Percentiles rank a stretch among this genome's conserved stretches.
Conservation (phyloP, 2,329 filamentous ascomycete species). For the Tolypocladium capitatum region DNA sequence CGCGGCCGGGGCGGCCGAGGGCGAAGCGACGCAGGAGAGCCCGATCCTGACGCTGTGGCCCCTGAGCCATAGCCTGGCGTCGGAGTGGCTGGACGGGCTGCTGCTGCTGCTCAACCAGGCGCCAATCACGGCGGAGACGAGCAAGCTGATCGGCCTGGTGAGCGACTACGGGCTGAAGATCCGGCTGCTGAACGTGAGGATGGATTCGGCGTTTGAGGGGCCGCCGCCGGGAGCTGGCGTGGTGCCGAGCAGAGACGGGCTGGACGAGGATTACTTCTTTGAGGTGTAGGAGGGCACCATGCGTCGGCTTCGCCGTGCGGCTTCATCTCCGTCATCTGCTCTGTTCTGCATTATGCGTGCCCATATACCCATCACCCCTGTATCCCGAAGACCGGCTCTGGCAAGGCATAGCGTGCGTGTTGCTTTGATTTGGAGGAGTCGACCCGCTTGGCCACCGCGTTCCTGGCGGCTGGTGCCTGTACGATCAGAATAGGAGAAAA, state of each 20-base stretch:
- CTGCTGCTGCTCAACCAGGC: constrained; percentile 91
- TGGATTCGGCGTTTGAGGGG: constrained; percentile 62
- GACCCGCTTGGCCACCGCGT: background rate
- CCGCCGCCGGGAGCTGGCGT: constrained; percentile 56
- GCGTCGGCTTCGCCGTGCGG: background rate
- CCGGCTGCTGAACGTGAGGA: constrained; percentile 75
- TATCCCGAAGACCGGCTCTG: background rate
- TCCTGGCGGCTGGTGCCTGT: background rate
- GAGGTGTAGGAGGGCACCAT: constrained; percentile 38
- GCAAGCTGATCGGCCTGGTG: constrained; percentile 74
- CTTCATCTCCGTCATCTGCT: background rate
- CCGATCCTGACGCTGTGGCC: constrained; percentile 76
- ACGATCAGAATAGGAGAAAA: background rate
- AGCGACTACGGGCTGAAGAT: constrained; percentile 89
- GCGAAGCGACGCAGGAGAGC: constrained; percentile 41
- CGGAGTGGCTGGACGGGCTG: constrained; percentile 92
- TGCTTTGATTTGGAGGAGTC: background rate
- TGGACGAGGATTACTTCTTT: constrained; percentile 92
- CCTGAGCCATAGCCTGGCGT: constrained; percentile 66
- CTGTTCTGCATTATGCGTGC: background rate
- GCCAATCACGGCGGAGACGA: constrained; percentile 93
- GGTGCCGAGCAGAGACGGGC: constrained; percentile 68
- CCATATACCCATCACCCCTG: background rate
- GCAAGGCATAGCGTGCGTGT: background rate
- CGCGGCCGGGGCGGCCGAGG: constrained; percentile 22